Conservation (phyloP, 345 rosid genomes). For the Raphanus sativus region DNA sequence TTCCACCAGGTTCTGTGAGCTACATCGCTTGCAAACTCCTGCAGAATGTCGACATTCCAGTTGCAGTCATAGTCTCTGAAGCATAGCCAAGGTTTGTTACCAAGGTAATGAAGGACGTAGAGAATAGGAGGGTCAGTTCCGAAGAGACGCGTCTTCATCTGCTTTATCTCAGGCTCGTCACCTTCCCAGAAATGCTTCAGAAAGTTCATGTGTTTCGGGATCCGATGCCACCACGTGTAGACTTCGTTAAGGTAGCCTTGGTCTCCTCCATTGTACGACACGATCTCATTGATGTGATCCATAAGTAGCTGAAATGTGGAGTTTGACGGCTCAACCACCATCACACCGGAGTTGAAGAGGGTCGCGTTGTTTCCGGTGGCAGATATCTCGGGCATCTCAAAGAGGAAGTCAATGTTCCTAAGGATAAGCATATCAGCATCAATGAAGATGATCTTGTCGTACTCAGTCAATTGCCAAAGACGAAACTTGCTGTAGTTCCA, state of each 20-base stretch:
- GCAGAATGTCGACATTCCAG: conserved; percentile 84
- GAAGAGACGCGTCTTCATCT: conserved; percentile 64
- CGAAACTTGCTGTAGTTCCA: conserved; percentile 97
- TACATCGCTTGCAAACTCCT: conserved; percentile 80
- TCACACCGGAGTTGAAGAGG: conserved; percentile 85
- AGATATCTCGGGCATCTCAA: conserved; percentile 88
- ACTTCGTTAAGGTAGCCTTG: conserved; percentile 86
- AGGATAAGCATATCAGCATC: conserved; percentile 88
- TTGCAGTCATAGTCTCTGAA: conserved; percentile 94
- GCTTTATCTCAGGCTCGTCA: conserved; percentile 76
- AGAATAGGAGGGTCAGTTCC: conserved; percentile 83
- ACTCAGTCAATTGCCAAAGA: conserved; percentile 87
- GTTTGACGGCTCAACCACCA: conserved; percentile 87
- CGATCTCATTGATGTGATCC: conserved; percentile 84
- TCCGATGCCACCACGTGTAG: conserved; percentile 97
- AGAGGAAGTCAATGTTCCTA: conserved; percentile 82
- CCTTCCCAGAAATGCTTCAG: conserved; percentile 97
- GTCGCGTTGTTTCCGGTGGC: conserved; percentile 83
- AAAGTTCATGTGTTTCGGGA: conserved; percentile 88
- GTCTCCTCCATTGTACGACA: conserved; percentile 91
- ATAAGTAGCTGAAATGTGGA: conserved; percentile 79
- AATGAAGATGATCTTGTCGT: conserved; percentile 87
- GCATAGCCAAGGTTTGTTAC: conserved; percentile 86
- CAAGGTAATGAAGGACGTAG: conserved; percentile 82
- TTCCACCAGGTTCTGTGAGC: conserved; percentile 90